A percentile compares a stretch with the other conserved stretches of the same genome.
phyloP scores from a whole-genome alignment of 352 stramenopile genomes.

The Pythium rhizo-oryzae region DNA sequence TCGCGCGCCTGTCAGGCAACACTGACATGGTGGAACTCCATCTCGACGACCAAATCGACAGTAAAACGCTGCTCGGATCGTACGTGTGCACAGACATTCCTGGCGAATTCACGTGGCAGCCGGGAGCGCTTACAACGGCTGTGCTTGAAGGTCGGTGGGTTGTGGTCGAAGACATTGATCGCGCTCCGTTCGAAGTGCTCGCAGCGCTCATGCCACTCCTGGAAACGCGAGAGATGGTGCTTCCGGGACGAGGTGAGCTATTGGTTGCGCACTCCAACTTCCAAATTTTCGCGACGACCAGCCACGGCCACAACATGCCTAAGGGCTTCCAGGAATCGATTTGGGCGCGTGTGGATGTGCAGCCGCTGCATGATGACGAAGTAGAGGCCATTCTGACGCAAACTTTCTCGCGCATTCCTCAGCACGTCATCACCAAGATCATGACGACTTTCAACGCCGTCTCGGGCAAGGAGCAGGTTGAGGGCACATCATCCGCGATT shows the following conservation, averaged over 20 bases:
- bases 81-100: constrained; percentile 99
- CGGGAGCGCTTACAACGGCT: constrained; percentile 96
- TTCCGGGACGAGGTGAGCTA: constrained; percentile 91
- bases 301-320: constrained; percentile 68
- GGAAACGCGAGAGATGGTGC: constrained; percentile 94
- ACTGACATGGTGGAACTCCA: constrained; percentile 96
- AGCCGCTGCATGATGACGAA: constrained; percentile 61
- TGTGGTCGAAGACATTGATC: constrained; percentile 99
- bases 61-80: constrained; percentile 97
- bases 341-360: constrained; percentile 84
- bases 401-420: constrained; percentile 65
- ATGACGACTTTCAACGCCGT: constrained; percentile 86
- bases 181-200: constrained; percentile 97
- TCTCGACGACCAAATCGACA: constrained; percentile 99
- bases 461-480: constrained; percentile 42
- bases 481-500: constrained; percentile 21
- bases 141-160: constrained; percentile 96
- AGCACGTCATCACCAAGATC: constrained; percentile 64
- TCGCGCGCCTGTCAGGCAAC: constrained; percentile 77
- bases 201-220: constrained; percentile 96
- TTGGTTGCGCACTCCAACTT: constrained; percentile 95
- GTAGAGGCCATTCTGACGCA: constrained; percentile 64
- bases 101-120: constrained; percentile 98
- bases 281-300: constrained; percentile 96
- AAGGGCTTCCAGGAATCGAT: constrained; percentile 89